Evolutionary conservation across 345 rosid genomes (phyloP).

Genomic region (Orychophragmus violaceus): DNA sequence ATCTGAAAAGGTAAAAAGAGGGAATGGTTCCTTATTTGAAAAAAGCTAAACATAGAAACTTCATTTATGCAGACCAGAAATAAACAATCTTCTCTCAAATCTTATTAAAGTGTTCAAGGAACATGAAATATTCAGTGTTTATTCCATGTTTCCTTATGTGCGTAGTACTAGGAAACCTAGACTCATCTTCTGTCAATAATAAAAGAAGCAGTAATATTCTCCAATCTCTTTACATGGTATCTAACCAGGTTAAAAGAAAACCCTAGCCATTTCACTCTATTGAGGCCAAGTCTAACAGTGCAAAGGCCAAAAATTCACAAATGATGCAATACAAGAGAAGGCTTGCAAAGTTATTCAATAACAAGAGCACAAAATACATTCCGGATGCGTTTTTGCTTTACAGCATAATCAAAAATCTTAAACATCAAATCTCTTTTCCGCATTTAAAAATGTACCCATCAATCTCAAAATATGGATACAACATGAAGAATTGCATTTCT

Average conservation of each 20-base stretch:
- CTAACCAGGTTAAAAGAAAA: too few relatives aligned
- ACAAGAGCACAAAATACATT: too few relatives aligned
- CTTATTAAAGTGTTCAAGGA: neutral
- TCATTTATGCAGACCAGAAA: neutral
- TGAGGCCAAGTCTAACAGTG: too few relatives aligned
- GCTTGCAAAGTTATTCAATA: too few relatives aligned
- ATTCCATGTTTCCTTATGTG: neutral
- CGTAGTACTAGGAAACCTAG: neutral
- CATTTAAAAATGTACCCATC: neutral
- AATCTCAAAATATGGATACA: neutral
- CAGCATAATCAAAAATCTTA: neutral
- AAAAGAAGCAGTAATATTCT: neutral
- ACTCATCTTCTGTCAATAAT: neutral
- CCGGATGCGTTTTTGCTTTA: too few relatives aligned
- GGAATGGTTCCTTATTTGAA: neutral
- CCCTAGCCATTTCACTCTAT: too few relatives aligned
- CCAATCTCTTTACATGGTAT: slow-evolving; percentile 8
- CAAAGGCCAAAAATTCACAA: too few relatives aligned
- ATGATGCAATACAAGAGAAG: too few relatives aligned
- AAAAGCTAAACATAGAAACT: neutral
- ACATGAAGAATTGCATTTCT: neutral
- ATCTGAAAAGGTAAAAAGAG: neutral
- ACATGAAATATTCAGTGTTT: neutral
- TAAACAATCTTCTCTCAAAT: neutral
- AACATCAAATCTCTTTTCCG: neutral